These are phyloP conservation scores for Floccularia luteovirens DNA, from an alignment of 768 basidiomycete species.

Conservation along the genomic window DNA sequence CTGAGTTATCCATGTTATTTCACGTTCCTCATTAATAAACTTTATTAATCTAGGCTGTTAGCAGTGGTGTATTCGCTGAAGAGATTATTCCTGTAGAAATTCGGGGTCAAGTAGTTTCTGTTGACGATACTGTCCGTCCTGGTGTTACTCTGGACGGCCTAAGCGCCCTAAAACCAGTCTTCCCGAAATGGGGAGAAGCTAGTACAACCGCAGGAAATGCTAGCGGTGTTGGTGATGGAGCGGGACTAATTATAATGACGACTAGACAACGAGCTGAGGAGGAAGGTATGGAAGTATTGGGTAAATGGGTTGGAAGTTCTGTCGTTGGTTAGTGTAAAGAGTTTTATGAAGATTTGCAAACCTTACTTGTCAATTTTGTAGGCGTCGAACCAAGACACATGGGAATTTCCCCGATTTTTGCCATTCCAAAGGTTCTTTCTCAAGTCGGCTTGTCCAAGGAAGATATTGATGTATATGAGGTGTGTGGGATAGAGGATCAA, in stretches of 20 bases:
- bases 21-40: not conserved
- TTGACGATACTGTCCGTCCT: slow-evolving; percentile 83
- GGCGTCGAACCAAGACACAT: slow-evolving; percentile 74
- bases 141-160: slow-evolving; percentile 79
- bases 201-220: slow-evolving; percentile 82
- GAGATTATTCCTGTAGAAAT: slow-evolving; percentile 89
- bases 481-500: slow-evolving; percentile 14
- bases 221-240: slow-evolving; percentile 89
- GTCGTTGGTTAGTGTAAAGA: slow-evolving; percentile 54
- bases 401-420: slow-evolving; percentile 70
- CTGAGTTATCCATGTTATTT: not conserved
- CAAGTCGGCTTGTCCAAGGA: slow-evolving; percentile 57
- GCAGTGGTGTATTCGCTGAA: slow-evolving; percentile 66
- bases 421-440: slow-evolving; percentile 62
- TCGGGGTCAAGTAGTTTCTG: slow-evolving; percentile 54
- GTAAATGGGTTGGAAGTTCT: slow-evolving; percentile 73
- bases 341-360: not conserved
- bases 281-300: slow-evolving; percentile 74
- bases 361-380: slow-evolving; percentile 13
- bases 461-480: slow-evolving; percentile 76
- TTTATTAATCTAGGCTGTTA: slow-evolving; percentile 39
- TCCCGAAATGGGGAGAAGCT: slow-evolving; percentile 68
- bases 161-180: slow-evolving; percentile 75
- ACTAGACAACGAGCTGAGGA: slow-evolving; percentile 71
- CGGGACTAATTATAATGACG: slow-evolving; percentile 76